phyloP scores from a whole-genome alignment of 129 eudicot species.

The Gnaphalium uliginosum region DNA sequence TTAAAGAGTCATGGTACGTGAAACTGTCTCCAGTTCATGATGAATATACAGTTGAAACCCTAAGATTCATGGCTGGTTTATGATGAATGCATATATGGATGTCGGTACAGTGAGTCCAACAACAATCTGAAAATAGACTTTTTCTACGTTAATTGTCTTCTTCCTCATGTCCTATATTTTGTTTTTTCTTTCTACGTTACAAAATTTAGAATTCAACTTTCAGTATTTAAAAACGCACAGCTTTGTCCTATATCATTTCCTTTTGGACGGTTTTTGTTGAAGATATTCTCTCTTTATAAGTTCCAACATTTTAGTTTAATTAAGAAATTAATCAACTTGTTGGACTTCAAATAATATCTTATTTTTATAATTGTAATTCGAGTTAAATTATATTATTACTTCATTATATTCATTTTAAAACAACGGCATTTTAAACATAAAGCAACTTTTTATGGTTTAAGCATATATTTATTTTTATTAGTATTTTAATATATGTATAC shows the following conservation, averaged over 20 bases:
- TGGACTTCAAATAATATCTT: too few relatives aligned
- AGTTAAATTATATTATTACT: too few relatives aligned
- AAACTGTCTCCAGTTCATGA: constrained; percentile 31
- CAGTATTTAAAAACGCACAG: not conserved
- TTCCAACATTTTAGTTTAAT: too few relatives aligned
- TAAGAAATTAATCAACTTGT: too few relatives aligned
- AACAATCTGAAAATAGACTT: constrained; percentile 25
- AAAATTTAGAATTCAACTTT: not conserved
- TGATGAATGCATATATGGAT: constrained; percentile 6
- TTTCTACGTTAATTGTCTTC: constrained; percentile 29
- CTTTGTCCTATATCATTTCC: not conserved
- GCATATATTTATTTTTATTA: too few relatives aligned
- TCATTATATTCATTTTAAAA: too few relatives aligned
- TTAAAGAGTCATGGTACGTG: too few relatives aligned
- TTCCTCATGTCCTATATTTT: constrained; percentile 14
- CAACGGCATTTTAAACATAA: too few relatives aligned
- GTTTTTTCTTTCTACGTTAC: constrained; percentile 11
- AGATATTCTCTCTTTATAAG: too few relatives aligned
- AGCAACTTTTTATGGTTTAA: too few relatives aligned
- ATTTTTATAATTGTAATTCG: too few relatives aligned
- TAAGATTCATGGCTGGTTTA: constrained; percentile 19
- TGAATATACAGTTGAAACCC: not conserved
- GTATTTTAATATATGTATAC: too few relatives aligned
- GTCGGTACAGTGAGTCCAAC: constrained; percentile 19
- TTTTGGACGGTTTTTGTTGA: not conserved